Evolutionary conservation across 768 basidiomycete genomes (phyloP).

Genomic region (Flagelloscypha sp.): DNA sequence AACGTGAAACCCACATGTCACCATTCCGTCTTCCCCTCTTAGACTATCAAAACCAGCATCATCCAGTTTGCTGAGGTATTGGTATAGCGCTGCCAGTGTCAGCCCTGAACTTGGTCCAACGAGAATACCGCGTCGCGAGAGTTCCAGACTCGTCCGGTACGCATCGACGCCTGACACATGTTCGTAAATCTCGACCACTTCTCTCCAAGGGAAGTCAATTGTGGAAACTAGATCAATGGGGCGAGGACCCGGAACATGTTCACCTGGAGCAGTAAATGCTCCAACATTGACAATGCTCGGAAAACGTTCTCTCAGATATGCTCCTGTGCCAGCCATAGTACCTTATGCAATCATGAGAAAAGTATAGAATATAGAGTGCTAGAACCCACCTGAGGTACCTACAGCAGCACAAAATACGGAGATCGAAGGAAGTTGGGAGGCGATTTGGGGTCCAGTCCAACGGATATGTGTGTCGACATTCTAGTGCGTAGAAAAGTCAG

Average conservation of each 20-base stretch:
- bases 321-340: conserved; percentile 7
- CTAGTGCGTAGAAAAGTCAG: background rate
- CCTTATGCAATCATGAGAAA: conserved; percentile 3
- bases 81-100: conserved; percentile 5
- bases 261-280: conserved; percentile 9
- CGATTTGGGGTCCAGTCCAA: conserved; percentile 10
- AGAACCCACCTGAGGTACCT: conserved; percentile 8
- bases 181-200: conserved; percentile 8
- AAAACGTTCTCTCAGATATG: conserved; percentile 7
- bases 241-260: conserved; percentile 9
- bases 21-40: conserved; percentile 6
- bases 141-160: conserved; percentile 8
- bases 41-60: conserved; percentile 6
- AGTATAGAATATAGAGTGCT: too few species aligned
- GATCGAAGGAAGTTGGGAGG: conserved; percentile 8
- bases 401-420: conserved; percentile 8
- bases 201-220: conserved; percentile 10
- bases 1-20: conserved; percentile 8
- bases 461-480: conserved; percentile 10
- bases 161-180: conserved; percentile 7
- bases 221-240: conserved; percentile 8
- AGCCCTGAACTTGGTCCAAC: conserved; percentile 9
- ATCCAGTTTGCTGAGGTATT: conserved; percentile 8
- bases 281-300: conserved; percentile 8
- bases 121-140: conserved; percentile 10